Evolutionary conservation across 208 protist genomes (phyloP), one percentile per base, ranked within the genome.

Genomic region (Naegleria fowleri): DNA sequence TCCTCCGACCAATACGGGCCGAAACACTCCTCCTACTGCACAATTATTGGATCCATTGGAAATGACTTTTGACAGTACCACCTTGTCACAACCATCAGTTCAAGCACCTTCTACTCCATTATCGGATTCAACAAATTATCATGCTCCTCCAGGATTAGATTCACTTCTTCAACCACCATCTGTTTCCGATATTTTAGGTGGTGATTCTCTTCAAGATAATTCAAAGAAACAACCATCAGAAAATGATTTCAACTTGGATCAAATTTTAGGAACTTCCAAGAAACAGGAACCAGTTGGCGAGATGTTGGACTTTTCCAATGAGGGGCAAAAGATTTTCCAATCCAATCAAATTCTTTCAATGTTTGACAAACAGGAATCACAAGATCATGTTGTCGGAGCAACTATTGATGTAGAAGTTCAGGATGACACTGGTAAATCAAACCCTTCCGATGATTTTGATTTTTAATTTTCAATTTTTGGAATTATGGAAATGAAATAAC

Each of bases 331-430:
- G 9, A 79, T 79, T 79, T 36, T 36, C 6, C 67, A 79, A 79
- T 36, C 67, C 29, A 79, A 79, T 79, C 67, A 79, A 79, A 79
- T 79, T 9, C n/a, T 79, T 11, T 79, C 67, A 79, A 79, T 79
- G 67, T 79, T 79, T 79, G 67, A 79, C 25, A 79, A 79, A n/a
- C 55, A 48, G 43, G 43, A 48, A 7, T 48, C 55, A 19, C 19
- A 15, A 15, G 55, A 67, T 29, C 22, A 15, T 67, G 22, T 29
- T 29, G 22, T 29, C 11, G 55, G 19, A 15, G 11, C 55, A 67
- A 67, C 22, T 19, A 29, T 67, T 15, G 55, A 67, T 67, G 55
- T 29, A 29, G 55, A 67, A 29, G 55, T 67, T 67, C 55, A 15
- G 19, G 55, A 29, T 15, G 55, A 15, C 22, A 67, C 55, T 29